These are phyloP conservation scores for Pulveroboletus sp. DNA, from an alignment of 768 basidiomycete species.

Conservation along the genomic window DNA sequence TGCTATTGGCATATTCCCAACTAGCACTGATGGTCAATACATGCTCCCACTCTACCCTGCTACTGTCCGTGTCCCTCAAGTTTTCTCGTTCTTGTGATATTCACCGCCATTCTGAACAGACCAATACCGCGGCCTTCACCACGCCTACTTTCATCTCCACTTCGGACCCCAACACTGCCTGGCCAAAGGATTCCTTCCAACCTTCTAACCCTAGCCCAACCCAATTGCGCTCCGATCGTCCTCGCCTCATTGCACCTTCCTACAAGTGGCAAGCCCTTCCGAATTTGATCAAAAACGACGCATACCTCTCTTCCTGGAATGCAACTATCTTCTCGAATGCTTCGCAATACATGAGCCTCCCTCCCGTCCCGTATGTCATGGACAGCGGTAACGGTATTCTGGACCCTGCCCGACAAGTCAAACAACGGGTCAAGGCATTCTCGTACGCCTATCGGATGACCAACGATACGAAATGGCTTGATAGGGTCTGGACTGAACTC, in stretches of 20 bases:
- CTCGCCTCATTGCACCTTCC: conserved; percentile 84
- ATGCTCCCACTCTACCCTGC: conserved; percentile 85
- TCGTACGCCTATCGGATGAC: conserved; percentile 88
- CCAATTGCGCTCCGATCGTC: conserved; percentile 69
- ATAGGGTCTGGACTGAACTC: conserved; percentile 80
- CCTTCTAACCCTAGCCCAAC: conserved; percentile 62
- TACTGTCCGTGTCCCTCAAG: conserved; percentile 57
- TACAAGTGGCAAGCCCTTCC: conserved; percentile 91
- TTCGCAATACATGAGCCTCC: conserved; percentile 56
- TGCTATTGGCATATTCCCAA: conserved; percentile 64
- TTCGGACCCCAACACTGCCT: conserved; percentile 48
- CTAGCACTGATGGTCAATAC: conserved; percentile 74
- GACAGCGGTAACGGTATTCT: conserved; percentile 91
- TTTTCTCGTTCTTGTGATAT: not conserved
- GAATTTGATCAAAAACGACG: conserved; percentile 69
- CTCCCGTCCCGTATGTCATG: conserved; percentile 64
- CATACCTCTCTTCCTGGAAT: conserved; percentile 89
- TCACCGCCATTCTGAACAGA: conserved; percentile 39
- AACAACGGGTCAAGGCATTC: conserved; percentile 89
- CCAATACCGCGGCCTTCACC: conserved; percentile 68
- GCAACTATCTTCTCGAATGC: conserved; percentile 88
- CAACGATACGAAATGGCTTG: conserved; percentile 88
- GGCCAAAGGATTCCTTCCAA: conserved; percentile 78
- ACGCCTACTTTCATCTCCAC: conserved; percentile 67
- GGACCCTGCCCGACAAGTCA: conserved; percentile 85